Percentiles rank a stretch among this genome's conserved stretches.
Conservation (phyloP, 345 rosid genomes). For the Gossypium mustelinum region DNA sequence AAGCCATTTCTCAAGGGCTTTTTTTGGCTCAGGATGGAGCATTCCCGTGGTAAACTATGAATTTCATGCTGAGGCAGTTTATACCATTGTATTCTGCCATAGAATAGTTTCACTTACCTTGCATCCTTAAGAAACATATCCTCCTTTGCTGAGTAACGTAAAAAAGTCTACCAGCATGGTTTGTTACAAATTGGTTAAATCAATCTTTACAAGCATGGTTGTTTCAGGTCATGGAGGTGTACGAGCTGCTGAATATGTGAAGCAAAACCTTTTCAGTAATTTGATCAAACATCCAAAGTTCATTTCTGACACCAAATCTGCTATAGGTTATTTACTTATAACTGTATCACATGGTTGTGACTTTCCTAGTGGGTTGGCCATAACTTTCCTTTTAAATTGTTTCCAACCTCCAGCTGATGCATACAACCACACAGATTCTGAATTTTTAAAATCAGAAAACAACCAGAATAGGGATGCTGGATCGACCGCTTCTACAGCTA, state of each 20-base stretch:
- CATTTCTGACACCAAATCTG: conserved; percentile 86
- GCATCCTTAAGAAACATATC: conserved; percentile 7
- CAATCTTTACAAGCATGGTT: neutral
- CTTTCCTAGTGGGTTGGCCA: conserved; percentile 1
- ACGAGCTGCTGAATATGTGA: conserved; percentile 98
- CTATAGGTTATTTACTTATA: conserved; percentile 59
- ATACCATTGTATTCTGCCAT: conserved; percentile 7
- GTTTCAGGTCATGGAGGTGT: conserved; percentile 98
- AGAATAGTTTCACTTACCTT: conserved; percentile 6
- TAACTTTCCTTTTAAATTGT: conserved; percentile 17
- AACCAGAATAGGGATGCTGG: conserved; percentile 98
- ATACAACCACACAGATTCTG: conserved; percentile 85
- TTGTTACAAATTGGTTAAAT: conserved; percentile 7
- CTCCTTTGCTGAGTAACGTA: neutral
- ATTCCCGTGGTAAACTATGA: conserved; percentile 17
- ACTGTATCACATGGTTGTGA: neutral
- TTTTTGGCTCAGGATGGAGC: conserved; percentile 18
- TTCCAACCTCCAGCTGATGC: conserved; percentile 70
- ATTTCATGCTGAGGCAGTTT: conserved; percentile 12
- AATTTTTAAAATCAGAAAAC: conserved; percentile 86
- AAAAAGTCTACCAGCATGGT: neutral
- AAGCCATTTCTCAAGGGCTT: conserved; percentile 22
- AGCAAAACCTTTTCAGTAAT: conserved; percentile 89
- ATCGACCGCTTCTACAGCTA: conserved; percentile 97
- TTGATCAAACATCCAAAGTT: conserved; percentile 92